Percentiles rank a stretch among this genome's conserved stretches.
Evolutionary conservation across 352 stramenopile species (phyloP).

Genomic region (Phytophthora ramorum): DNA sequence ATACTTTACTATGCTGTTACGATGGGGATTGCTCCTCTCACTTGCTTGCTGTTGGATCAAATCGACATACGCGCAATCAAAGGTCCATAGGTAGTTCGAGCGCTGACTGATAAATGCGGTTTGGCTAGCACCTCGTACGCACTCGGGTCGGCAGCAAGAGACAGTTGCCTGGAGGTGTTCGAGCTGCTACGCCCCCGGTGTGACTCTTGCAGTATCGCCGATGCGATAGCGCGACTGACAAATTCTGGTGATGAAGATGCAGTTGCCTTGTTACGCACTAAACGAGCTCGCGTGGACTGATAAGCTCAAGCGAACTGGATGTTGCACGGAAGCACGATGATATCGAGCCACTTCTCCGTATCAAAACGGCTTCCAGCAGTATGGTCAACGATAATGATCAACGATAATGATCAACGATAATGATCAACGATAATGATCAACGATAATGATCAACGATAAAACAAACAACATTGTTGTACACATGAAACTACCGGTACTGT

Average conservation of each 20-base stretch:
- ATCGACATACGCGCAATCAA: neutral
- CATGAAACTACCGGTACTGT: too few species aligned
- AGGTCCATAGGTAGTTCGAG: neutral
- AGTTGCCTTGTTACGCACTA: neutral
- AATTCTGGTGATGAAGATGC: neutral
- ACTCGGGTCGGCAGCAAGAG: neutral
- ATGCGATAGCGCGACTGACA: neutral
- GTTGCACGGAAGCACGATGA: neutral
- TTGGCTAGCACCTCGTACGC: neutral
- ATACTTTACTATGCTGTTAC: neutral
- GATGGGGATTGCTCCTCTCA: neutral
- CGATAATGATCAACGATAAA: too few species aligned
- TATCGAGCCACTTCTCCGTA: neutral
- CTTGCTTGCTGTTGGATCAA: neutral
- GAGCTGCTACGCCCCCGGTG: neutral
- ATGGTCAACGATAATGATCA: too few species aligned
- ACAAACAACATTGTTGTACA: too few species aligned
- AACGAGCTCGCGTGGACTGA: neutral
- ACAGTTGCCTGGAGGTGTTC: neutral
- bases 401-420: too few species aligned
- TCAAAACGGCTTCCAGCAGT: too few species aligned
- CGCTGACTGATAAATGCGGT: neutral
- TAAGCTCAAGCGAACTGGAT: neutral
- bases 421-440: too few species aligned
- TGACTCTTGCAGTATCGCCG: neutral